These are phyloP conservation scores for Candida berthetii DNA, from an alignment of 805 yeast species.

Conservation along the genomic window DNA sequence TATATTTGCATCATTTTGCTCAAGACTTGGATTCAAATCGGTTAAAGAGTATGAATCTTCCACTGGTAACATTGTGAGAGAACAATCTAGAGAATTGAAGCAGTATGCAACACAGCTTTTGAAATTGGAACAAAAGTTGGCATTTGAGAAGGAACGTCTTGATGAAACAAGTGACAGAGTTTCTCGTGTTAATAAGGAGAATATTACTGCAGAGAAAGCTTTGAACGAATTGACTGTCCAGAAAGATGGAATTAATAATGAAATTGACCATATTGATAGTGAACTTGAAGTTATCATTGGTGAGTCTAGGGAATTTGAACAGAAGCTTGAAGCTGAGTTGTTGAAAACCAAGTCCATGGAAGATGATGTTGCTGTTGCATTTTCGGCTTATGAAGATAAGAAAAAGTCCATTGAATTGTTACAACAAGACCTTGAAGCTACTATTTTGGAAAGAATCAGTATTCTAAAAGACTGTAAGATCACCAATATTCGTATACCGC, in stretches of 20 bases:
- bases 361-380: constrained; percentile 37
- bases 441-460: constrained; percentile 49
- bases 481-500: constrained; percentile 60
- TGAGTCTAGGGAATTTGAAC: constrained; percentile 28
- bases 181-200: constrained; percentile 33
- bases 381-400: constrained; percentile 17
- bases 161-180: constrained; percentile 44
- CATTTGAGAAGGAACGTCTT: constrained; percentile 58
- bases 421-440: constrained; percentile 49
- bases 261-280: constrained; percentile 31
- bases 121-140: constrained; percentile 51
- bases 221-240: constrained; percentile 25
- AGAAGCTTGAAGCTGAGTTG: constrained; percentile 22
- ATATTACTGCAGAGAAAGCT: constrained; percentile 27
- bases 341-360: constrained; percentile 35
- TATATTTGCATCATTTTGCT: constrained; percentile 51
- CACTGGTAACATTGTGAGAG: constrained; percentile 53
- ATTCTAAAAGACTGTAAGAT: constrained; percentile 69
- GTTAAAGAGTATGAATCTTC: constrained; percentile 66
- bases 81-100: constrained; percentile 53
- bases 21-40: constrained; percentile 41
- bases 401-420: constrained; percentile 29
- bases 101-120: constrained; percentile 57
- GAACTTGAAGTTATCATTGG: constrained; percentile 32
- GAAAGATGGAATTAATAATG: constrained; percentile 23